Conservation (phyloP, 2,329 filamentous ascomycete species). For the Knoxdaviesia capensis region DNA sequence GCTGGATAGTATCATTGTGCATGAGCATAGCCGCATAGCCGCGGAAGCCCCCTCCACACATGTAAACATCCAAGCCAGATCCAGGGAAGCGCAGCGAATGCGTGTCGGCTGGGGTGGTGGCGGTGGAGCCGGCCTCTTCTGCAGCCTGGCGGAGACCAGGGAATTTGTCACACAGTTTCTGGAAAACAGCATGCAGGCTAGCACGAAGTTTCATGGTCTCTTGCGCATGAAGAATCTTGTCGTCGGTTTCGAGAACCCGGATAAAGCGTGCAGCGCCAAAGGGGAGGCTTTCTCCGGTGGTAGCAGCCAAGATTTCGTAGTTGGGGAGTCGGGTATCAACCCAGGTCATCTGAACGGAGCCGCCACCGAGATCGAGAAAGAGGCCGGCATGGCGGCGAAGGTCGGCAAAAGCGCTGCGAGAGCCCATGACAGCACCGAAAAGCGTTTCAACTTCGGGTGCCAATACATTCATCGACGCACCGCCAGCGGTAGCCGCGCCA, state of each 20-base stretch:
- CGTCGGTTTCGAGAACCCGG: slow-evolving; percentile 21
- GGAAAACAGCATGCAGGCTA: slow-evolving; percentile 40
- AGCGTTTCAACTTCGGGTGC: slow-evolving; percentile 65
- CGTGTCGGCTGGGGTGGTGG: not conserved
- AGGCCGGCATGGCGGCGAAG: slow-evolving; percentile 33
- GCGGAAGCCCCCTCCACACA: slow-evolving; percentile 77
- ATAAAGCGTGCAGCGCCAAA: slow-evolving; percentile 40
- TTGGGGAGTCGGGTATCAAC: slow-evolving; percentile 25
- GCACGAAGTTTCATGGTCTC: slow-evolving; percentile 33
- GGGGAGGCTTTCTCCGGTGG: slow-evolving; percentile 34
- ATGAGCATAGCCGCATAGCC: slow-evolving; percentile 84
- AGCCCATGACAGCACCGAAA: slow-evolving; percentile 59
- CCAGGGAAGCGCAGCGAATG: slow-evolving; percentile 7
- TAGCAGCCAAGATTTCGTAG: slow-evolving; percentile 33
- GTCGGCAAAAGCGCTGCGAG: slow-evolving; percentile 49
- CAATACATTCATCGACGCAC: slow-evolving; percentile 51
- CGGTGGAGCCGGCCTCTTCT: slow-evolving; percentile 3
- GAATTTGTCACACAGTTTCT: slow-evolving; percentile 26
- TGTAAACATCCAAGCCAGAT: slow-evolving; percentile 48
- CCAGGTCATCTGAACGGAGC: slow-evolving; percentile 45
- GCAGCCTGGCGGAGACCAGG: slow-evolving; percentile 21
- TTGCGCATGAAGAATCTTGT: slow-evolving; percentile 18
- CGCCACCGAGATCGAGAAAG: slow-evolving; percentile 73
- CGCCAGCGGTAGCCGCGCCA: slow-evolving; percentile 26
- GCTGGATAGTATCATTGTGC: slow-evolving; percentile 49